A percentile compares a stretch with the other conserved stretches of the same genome.
phyloP scores from a whole-genome alignment of 139 green algal genomes.

The Chlorella sp. region DNA sequence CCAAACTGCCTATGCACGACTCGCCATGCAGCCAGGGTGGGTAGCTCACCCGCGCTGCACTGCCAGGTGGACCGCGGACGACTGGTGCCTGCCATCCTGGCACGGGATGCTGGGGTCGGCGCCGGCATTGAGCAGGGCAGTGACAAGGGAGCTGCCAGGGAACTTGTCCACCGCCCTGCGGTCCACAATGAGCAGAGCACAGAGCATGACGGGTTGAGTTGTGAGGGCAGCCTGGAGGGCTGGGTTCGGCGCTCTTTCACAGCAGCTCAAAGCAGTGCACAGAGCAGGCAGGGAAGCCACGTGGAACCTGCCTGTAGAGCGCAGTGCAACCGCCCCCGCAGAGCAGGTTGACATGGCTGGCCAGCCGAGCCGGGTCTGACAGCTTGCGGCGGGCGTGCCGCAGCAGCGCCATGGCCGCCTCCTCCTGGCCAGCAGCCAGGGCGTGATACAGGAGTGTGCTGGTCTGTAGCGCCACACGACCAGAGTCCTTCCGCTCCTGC shows the following conservation, averaged over 20 bases:
- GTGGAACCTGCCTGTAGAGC: background rate
- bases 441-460: background rate
- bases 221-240: background rate
- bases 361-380: background rate
- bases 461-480: background rate
- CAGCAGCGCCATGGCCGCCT: background rate
- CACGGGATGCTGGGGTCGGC: background rate
- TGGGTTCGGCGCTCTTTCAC: background rate
- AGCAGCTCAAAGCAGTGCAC: background rate
- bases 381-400: background rate
- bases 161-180: slow-evolving; percentile 18
- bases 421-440: background rate
- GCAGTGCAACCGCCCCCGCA: background rate
- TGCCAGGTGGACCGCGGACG: slow-evolving; percentile 19
- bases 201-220: background rate
- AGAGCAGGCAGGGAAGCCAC: too few species aligned
- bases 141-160: background rate
- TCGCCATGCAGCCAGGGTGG: background rate
- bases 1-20: background rate
- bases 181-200: background rate
- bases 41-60: background rate
- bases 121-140: background rate
- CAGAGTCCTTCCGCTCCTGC: background rate
- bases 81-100: background rate
- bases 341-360: background rate